These are phyloP conservation scores for Yamadazyma epiphylla DNA, from an alignment of 1,139 yeast genomes.

Conservation along the genomic window DNA sequence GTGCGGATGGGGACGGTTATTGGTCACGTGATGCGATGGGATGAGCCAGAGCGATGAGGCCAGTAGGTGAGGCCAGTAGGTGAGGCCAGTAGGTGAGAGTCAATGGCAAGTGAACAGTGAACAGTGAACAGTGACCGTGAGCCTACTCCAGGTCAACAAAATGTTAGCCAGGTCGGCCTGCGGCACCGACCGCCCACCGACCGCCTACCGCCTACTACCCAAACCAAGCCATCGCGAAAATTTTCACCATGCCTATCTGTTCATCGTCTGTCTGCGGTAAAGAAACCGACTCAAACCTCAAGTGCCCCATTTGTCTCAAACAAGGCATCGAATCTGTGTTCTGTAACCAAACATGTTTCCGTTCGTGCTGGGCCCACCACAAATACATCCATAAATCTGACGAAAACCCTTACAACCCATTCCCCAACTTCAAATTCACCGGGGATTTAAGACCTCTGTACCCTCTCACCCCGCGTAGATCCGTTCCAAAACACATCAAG, in stretches of 20 bases:
- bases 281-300: conserved; percentile 65
- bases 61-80: too few species aligned
- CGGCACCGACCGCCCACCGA: too few species aligned
- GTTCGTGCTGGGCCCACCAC: conserved; percentile 64
- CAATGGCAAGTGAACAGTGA: too few species aligned
- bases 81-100: too few species aligned
- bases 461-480: conserved; percentile 72
- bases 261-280: conserved; percentile 83
- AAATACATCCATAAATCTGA: conserved; percentile 46
- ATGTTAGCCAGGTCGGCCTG: too few species aligned
- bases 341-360: conserved; percentile 85
- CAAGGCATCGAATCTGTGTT: conserved; percentile 58
- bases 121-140: too few species aligned
- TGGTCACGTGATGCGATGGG: too few species aligned
- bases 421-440: conserved; percentile 69
- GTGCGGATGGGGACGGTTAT: conserved; percentile 1
- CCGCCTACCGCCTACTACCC: too few species aligned
- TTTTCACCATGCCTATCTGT: conserved; percentile 45
- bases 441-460: conserved; percentile 77
- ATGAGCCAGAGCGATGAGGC: too few species aligned
- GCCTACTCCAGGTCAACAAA: too few species aligned
- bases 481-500: conserved; percentile 66
- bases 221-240: too few species aligned
- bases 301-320: conserved; percentile 91
- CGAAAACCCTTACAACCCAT: conserved; percentile 68